Evolutionary conservation across 768 basidiomycete genomes (phyloP).

Genomic region (Krasilnikovozyma curviuscula): DNA sequence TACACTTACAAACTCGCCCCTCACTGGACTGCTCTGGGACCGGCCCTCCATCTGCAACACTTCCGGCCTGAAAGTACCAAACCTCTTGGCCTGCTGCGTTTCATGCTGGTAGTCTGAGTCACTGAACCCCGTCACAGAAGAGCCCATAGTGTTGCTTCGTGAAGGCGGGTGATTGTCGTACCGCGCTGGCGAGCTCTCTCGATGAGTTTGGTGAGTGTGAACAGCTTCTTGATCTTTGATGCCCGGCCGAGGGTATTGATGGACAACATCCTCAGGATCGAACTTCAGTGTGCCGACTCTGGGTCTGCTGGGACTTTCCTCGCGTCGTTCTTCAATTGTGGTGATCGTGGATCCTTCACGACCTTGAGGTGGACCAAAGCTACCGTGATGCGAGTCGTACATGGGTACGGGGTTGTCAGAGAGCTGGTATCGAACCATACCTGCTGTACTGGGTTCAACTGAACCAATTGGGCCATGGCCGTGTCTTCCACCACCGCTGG

Average conservation of each 20-base stretch:
- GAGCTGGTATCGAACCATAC: constrained; percentile 16
- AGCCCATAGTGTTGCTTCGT: neutral
- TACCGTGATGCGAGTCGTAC: neutral
- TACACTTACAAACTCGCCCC: too few species aligned
- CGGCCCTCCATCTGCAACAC: too few species aligned
- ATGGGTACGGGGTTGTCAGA: constrained; percentile 14
- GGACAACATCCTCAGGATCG: constrained; percentile 24
- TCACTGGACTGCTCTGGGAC: too few species aligned
- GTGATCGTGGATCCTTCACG: neutral
- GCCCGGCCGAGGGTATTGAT: constrained; percentile 23
- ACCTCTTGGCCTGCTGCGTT: neutral
- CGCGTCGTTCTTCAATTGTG: constrained; percentile 13
- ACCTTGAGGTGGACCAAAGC: neutral
- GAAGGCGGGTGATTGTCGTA: neutral
- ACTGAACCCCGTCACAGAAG: neutral
- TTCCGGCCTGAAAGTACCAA: neutral
- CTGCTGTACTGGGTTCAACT: constrained; percentile 38
- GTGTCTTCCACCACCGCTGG: neutral
- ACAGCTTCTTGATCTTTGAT: constrained; percentile 15
- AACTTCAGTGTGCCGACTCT: constrained; percentile 15
- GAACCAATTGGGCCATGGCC: constrained; percentile 15
- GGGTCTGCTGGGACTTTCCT: neutral
- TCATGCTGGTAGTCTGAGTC: constrained; percentile 2
- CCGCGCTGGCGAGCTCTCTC: neutral
- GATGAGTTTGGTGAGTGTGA: constrained; percentile 14